Evolutionary conservation across 2,329 filamentous ascomycete genomes (phyloP).

Genomic region (Alternaria gaisen): DNA sequence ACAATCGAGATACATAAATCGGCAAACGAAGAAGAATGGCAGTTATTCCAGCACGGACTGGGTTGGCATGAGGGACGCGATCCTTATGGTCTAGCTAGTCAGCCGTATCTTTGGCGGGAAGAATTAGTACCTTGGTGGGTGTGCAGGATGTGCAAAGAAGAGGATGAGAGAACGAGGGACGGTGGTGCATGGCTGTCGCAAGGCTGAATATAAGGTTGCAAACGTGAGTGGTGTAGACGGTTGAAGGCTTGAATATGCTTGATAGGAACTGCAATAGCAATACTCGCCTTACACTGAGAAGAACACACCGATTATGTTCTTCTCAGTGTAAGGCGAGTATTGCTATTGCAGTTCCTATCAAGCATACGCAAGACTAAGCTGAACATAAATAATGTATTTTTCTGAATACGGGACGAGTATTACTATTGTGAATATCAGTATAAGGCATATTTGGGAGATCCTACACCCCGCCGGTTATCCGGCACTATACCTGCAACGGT

Average conservation of each 20-base stretch:
- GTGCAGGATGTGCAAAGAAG: constrained; percentile 1
- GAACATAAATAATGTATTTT: too few species aligned
- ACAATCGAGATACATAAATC: not conserved
- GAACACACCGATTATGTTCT: not conserved
- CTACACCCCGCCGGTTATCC: not conserved
- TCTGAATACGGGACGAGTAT: not conserved
- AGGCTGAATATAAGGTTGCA: not conserved
- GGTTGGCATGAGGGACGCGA: not conserved
- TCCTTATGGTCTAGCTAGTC: constrained; percentile 1
- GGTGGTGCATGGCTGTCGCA: not conserved
- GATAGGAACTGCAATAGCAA: not conserved
- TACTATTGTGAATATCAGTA: not conserved
- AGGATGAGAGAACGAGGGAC: not conserved
- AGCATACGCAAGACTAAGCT: too few species aligned
- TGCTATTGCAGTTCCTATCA: not conserved
- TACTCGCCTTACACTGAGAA: not conserved
- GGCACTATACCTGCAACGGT: not conserved
- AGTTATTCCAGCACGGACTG: not conserved
- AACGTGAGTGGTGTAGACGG: not conserved
- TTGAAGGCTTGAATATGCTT: not conserved
- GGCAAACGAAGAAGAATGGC: not conserved
- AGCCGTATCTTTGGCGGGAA: not conserved
- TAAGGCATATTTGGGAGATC: not conserved
- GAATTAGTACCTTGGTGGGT: not conserved
- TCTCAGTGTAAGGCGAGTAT: not conserved